A percentile compares a stretch with the other conserved stretches of the same genome.
phyloP scores from a whole-genome alignment of 768 basidiomycete species.

The Lactifluus subvellereus region DNA sequence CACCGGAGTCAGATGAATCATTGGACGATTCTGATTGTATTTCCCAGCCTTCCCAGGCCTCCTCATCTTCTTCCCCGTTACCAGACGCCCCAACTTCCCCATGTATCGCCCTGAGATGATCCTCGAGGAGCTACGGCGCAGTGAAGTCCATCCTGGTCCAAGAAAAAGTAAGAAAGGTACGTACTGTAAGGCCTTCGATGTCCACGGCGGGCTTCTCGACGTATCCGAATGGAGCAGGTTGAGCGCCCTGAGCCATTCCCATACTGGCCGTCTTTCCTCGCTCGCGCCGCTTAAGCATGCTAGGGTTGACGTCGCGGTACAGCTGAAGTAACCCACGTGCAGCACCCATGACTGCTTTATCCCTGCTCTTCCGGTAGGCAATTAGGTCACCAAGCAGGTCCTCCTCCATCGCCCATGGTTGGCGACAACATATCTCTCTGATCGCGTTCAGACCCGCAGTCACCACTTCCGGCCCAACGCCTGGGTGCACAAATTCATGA shows the following conservation, averaged over 20 bases:
- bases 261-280: slow-evolving; percentile 90
- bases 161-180: slow-evolving; percentile 28
- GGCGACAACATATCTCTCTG: slow-evolving; percentile 87
- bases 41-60: slow-evolving; percentile 87
- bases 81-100: slow-evolving; percentile 51
- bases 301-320: slow-evolving; percentile 95
- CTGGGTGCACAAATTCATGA: slow-evolving; percentile 95
- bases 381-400: slow-evolving; percentile 88
- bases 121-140: slow-evolving; percentile 67
- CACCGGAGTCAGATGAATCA: slow-evolving; percentile 51
- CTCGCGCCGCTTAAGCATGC: slow-evolving; percentile 83
- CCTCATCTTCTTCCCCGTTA: slow-evolving; percentile 51
- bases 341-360: slow-evolving; percentile 89
- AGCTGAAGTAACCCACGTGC: slow-evolving; percentile 82
- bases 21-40: slow-evolving; percentile 63
- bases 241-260: slow-evolving; percentile 53
- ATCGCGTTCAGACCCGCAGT: slow-evolving; percentile 96
- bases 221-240: slow-evolving; percentile 81
- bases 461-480: slow-evolving; percentile 92
- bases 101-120: slow-evolving; percentile 68
- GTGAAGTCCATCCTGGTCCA: neutral
- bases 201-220: slow-evolving; percentile 65
- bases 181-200: slow-evolving; percentile 84
- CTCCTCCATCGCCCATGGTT: slow-evolving; percentile 97
- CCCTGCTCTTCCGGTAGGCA: slow-evolving; percentile 91